These are phyloP conservation scores for Picea sitchensis DNA, from an alignment of 75 land plant species.

Conservation along the genomic window DNA sequence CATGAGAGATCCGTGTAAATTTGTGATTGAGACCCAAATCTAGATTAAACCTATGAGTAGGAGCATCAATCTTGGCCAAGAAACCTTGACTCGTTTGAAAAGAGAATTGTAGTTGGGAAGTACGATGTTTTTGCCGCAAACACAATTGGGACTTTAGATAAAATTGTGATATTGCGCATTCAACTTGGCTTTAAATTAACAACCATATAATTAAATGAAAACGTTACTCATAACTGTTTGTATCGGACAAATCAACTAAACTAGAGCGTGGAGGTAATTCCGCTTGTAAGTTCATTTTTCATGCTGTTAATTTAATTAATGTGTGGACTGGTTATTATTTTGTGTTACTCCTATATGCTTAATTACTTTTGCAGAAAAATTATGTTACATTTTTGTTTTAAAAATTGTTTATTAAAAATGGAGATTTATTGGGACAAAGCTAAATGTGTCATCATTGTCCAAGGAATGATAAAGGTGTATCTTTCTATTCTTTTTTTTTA, in stretches of 20 bases:
- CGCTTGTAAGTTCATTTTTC: background rate
- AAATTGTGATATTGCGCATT: background rate
- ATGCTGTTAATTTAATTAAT: background rate
- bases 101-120: too few relatives aligned
- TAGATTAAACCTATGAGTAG: too few relatives aligned
- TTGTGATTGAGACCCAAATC: too few relatives aligned
- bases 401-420: slow-evolving; percentile 37
- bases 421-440: slow-evolving; percentile 23
- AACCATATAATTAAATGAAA: background rate
- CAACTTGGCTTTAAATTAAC: background rate
- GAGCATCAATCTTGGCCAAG: too few relatives aligned
- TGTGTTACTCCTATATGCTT: background rate
- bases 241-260: background rate
- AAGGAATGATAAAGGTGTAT: slow-evolving; percentile 91
- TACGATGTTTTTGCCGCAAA: too few relatives aligned
- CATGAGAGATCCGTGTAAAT: too few relatives aligned
- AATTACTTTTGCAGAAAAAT: background rate
- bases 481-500: too few relatives aligned
- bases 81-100: too few relatives aligned
- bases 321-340: background rate
- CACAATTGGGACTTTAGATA: too few relatives aligned
- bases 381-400: background rate
- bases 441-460: slow-evolving; percentile 86
- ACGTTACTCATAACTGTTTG: background rate
- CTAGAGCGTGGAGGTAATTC: background rate